These are phyloP conservation scores for Cladosporium sp. DNA, from an alignment of 2,329 filamentous ascomycete species.

Conservation along the genomic window DNA sequence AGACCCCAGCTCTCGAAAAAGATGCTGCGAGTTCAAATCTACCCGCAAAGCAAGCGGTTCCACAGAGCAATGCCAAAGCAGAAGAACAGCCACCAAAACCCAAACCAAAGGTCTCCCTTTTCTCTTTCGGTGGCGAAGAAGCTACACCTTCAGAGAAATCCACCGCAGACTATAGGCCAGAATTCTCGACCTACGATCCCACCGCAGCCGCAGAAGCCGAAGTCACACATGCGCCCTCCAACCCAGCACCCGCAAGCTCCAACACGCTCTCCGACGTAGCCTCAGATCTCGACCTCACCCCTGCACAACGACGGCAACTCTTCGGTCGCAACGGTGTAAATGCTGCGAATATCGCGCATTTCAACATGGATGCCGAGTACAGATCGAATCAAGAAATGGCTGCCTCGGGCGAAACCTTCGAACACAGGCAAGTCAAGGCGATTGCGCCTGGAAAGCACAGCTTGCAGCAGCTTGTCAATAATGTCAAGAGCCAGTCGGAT, in stretches of 20 bases:
- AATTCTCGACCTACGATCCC: conserved; percentile 22
- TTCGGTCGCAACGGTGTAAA: conserved; percentile 61
- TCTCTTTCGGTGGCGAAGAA: conserved; percentile 50
- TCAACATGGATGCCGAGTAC: conserved; percentile 87
- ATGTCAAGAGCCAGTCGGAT: conserved; percentile 75
- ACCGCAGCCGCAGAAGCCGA: not conserved
- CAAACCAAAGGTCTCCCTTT: conserved; percentile 21
- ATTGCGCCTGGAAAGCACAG: conserved; percentile 87
- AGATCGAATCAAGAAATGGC: conserved; percentile 74
- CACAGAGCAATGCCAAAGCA: not conserved
- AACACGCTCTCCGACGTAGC: conserved; percentile 65
- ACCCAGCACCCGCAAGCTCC: conserved; percentile 14
- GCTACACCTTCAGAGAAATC: conserved; percentile 14
- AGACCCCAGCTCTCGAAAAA: not conserved
- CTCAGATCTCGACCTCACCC: conserved; percentile 71
- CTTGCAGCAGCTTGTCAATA: conserved; percentile 79
- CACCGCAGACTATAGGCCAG: conserved; percentile 33
- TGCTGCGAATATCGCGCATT: conserved; percentile 67
- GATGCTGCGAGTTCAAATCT: not conserved
- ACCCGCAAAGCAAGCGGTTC: not conserved
- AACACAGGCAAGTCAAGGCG: conserved; percentile 75
- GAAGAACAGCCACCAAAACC: conserved; percentile 6
- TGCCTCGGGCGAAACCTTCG: conserved; percentile 59
- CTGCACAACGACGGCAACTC: conserved; percentile 71
- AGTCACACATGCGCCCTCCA: not conserved